A percentile compares a stretch with the other conserved stretches of the same genome.
Evolutionary conservation across 192 early-diverging fungal genomes (phyloP).

Genomic region (Backusella tarrabulga): DNA sequence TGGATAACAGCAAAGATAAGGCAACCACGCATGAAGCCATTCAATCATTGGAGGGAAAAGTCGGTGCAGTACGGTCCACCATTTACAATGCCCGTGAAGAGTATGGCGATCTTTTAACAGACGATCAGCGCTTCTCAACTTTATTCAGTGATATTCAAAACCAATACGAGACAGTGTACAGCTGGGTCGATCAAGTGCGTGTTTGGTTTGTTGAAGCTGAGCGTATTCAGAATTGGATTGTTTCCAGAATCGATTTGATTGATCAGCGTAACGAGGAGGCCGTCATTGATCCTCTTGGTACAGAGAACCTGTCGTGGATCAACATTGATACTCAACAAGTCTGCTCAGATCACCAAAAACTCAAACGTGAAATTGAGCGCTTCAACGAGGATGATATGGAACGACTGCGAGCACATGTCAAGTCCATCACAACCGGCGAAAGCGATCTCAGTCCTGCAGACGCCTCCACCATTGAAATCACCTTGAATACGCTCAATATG

Average conservation of each 20-base stretch:
- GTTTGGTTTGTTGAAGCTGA: slow-evolving; percentile 46
- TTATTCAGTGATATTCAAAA: slow-evolving; percentile 10
- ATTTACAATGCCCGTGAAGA: slow-evolving; percentile 21
- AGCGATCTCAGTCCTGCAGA: slow-evolving; percentile 40
- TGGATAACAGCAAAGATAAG: slow-evolving; percentile 28
- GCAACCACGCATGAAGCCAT: slow-evolving; percentile 33
- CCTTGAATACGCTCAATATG: slow-evolving; percentile 37
- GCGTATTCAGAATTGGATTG: slow-evolving; percentile 45
- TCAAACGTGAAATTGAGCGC: slow-evolving; percentile 36
- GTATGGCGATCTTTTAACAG: slow-evolving; percentile 17
- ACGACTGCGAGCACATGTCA: slow-evolving; percentile 40
- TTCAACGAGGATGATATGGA: slow-evolving; percentile 48
- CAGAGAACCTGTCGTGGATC: background rate
- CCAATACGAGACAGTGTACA: slow-evolving; percentile 23
- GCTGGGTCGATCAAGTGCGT: slow-evolving; percentile 36
- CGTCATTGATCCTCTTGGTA: slow-evolving; percentile 26
- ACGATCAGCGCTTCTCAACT: background rate
- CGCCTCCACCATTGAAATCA: slow-evolving; percentile 46
- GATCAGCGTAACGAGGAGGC: slow-evolving; percentile 17
- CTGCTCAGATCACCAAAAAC: slow-evolving; percentile 31
- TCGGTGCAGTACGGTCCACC: slow-evolving; percentile 14
- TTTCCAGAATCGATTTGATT: slow-evolving; percentile 33
- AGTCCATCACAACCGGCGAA: slow-evolving; percentile 24
- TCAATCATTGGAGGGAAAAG: slow-evolving; percentile 28
- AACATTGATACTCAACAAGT: slow-evolving; percentile 22